Percentiles rank a stretch among this genome's conserved stretches.
Evolutionary conservation across 352 stramenopile genomes (phyloP).

Genomic region (Phytopythium delawarense): DNA sequence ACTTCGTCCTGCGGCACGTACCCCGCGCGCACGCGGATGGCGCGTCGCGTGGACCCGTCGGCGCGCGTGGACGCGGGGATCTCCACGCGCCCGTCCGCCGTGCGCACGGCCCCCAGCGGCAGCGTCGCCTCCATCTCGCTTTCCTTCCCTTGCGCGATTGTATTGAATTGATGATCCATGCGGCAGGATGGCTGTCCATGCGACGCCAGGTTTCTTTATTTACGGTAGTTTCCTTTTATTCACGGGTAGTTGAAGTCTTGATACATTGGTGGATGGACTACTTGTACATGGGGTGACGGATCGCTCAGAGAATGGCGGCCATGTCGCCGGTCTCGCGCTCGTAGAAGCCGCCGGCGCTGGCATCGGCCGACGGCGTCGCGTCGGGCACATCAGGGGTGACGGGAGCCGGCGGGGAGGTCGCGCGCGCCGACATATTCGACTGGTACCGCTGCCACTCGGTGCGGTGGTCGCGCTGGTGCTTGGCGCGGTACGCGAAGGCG

Average conservation of each 20-base stretch:
- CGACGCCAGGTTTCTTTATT: background rate
- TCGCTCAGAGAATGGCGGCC: slow-evolving; percentile 15
- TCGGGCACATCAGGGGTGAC: background rate
- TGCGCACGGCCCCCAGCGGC: slow-evolving; percentile 60
- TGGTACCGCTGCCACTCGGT: slow-evolving; percentile 10
- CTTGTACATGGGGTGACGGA: background rate
- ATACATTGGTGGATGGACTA: no score
- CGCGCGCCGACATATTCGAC: slow-evolving; percentile 1
- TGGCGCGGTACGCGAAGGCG: slow-evolving; percentile 18
- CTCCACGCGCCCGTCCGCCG: slow-evolving; percentile 53
- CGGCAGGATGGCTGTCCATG: background rate
- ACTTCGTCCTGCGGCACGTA: slow-evolving; percentile 83
- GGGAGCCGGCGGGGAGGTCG: slow-evolving; percentile 4
- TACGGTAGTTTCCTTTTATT: slow-evolving; percentile 2
- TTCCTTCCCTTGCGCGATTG: background rate
- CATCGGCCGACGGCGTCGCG: background rate
- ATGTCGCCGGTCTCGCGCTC: slow-evolving; percentile 7
- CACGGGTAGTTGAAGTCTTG: background rate
- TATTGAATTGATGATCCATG: background rate
- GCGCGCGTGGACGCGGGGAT: slow-evolving; percentile 57
- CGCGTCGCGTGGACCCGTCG: slow-evolving; percentile 72
- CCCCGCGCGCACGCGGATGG: slow-evolving; percentile 76
- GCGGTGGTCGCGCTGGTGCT: slow-evolving; percentile 14
- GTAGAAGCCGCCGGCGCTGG: slow-evolving; percentile 1
- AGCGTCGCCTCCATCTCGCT: slow-evolving; percentile 20